These are phyloP conservation scores for Zymoseptoria crescenta DNA, from an alignment of 2,329 filamentous ascomycete species.

Conservation along the genomic window DNA sequence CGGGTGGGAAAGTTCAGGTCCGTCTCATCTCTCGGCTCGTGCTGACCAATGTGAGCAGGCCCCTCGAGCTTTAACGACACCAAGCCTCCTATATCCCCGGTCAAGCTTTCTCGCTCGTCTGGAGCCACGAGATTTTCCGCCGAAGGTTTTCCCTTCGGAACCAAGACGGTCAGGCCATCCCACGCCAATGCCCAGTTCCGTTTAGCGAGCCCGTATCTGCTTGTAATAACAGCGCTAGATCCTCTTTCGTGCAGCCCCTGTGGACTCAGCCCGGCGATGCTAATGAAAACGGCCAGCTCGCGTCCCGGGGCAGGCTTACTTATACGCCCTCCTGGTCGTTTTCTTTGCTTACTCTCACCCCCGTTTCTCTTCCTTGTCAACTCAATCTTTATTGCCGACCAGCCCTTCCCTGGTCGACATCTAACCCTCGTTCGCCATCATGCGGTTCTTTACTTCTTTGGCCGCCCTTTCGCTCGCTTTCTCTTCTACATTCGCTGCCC, in stretches of 20 bases:
- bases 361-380: neutral
- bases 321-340: neutral
- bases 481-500: constrained; percentile 14
- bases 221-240: neutral
- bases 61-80: neutral
- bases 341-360: neutral
- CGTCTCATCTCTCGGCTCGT: neutral
- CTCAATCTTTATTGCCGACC: neutral
- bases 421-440: constrained; percentile 1
- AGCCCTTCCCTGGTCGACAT: neutral
- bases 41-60: neutral
- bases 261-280: neutral
- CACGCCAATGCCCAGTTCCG: neutral
- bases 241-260: neutral
- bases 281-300: neutral
- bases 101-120: neutral
- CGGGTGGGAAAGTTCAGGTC: neutral
- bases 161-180: neutral
- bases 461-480: constrained; percentile 13
- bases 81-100: neutral
- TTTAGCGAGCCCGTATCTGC: neutral
- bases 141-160: neutral
- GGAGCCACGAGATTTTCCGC: neutral
- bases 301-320: neutral
- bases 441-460: constrained; percentile 13